Base-by-base conservation (phyloP, 2,329 filamentous ascomycete genomes). In the Colletotrichum sp. region DNA sequence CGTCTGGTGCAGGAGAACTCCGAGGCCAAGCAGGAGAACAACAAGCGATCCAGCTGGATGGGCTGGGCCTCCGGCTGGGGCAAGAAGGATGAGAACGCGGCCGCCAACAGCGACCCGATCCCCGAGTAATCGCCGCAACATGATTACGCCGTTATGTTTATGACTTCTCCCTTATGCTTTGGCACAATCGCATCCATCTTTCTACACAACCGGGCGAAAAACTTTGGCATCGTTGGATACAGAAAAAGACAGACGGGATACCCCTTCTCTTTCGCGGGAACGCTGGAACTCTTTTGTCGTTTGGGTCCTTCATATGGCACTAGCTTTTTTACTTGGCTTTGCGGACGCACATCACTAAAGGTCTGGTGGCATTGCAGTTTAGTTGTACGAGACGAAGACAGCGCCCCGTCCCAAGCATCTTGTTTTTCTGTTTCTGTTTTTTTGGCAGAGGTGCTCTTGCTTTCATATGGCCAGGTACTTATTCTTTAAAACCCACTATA, bases 1-100 rank as follows among this genome's bases (percentile, higher is more conserved):
- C 91, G 96, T 18, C 89, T 99, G 34, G 96, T 99, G 63, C 95
- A 97, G 85, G 95, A 98, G 86, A 93, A 93, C 79, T 84, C 86
- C 26, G 90, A 91, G 67, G 82, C 82, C 4, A 88, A 89, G 80
- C 83, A 83, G 24, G 84, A 87, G 68, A 84, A 81, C 36, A 90
- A 89, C 80, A 93, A 93, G 86, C 87, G 92, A 64, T 87, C 88
- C 24, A 93, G 91, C 83, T 94, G 92, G 92, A 89, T 93, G 74
- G 91, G 91, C 15, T 93, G 92, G 91, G 87, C 88, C 30, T 78
- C 79, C 13, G 83, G 81, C 32, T 85, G 83, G 81, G 88, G 87
- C 82, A 89, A 88, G 84, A 91, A 90, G 84, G 89, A 91, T 66
- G 89, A 90, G 13, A 66, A 78, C 65, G 74, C 73, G 77, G 80